phyloP scores from a whole-genome alignment of 331 rosid species.

The Quercus lobata region DNA sequence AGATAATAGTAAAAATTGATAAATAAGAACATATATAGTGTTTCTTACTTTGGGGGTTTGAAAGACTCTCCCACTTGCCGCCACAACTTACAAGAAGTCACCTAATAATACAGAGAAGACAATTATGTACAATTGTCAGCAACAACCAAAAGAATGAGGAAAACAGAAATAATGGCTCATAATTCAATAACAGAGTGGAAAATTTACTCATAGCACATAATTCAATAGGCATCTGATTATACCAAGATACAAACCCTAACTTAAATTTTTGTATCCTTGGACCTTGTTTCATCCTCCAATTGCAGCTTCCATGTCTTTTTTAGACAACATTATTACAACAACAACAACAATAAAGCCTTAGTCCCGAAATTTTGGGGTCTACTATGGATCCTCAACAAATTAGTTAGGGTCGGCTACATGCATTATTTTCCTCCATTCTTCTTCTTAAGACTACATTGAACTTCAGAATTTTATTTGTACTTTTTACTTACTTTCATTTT shows the following conservation, averaged over 20 bases:
- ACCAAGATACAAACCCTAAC: constrained; percentile 7
- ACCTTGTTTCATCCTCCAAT: background rate
- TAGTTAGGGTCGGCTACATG: too few species aligned
- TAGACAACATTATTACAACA: background rate
- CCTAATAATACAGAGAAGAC: constrained; percentile 46
- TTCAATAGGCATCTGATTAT: background rate
- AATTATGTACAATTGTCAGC: constrained; percentile 17
- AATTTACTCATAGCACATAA: background rate
- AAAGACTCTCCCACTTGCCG: constrained; percentile 99
- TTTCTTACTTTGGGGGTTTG: constrained; percentile 95
- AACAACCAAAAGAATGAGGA: constrained; percentile 16
- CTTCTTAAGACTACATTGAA: background rate
- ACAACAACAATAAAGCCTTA: too few species aligned
- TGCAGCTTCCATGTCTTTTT: background rate
- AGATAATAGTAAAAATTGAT: background rate
- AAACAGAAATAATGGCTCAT: constrained; percentile 5
- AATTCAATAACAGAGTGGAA: background rate
- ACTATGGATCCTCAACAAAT: too few species aligned
- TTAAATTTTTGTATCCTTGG: background rate
- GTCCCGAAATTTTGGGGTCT: too few species aligned
- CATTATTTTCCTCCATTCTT: too few species aligned
- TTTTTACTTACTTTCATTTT: background rate
- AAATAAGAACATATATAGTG: background rate
- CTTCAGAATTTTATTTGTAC: background rate
- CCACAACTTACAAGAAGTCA: constrained; percentile 95